Conservation (phyloP, 306 rosid genomes). For the Argentina anserina region DNA sequence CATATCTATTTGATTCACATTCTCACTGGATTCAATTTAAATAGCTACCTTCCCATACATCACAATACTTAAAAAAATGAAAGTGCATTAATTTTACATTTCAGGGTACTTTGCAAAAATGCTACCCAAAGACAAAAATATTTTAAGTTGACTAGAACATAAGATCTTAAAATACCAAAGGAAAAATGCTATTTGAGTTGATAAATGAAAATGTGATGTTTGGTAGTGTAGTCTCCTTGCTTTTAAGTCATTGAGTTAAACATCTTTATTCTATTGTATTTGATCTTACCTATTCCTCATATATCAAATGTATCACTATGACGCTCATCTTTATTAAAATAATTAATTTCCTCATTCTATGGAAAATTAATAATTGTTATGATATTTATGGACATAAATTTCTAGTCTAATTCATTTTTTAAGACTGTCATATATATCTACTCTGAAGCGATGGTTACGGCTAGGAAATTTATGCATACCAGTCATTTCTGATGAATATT, state of each 20-base stretch:
- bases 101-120: not conserved
- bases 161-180: not conserved
- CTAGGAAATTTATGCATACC: not conserved
- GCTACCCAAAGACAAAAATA: too few relatives aligned
- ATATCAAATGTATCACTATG: not conserved
- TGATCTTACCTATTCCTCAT: not conserved
- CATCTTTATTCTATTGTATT: not conserved
- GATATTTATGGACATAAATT: not conserved
- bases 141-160: not conserved
- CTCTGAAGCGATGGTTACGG: not conserved
- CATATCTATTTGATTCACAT: not conserved
- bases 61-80: not conserved
- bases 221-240: not conserved
- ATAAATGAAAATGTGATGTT: not conserved
- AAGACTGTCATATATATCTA: not conserved
- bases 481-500: not conserved
- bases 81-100: not conserved
- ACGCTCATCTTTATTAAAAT: not conserved
- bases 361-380: not conserved
- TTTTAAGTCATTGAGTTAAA: not conserved
- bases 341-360: too few relatives aligned
- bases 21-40: not conserved
- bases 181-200: not conserved
- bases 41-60: not conserved
- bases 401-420: too few relatives aligned